Conservation (phyloP, 2,329 filamentous ascomycete genomes). For the Aureobasidium sp. region DNA sequence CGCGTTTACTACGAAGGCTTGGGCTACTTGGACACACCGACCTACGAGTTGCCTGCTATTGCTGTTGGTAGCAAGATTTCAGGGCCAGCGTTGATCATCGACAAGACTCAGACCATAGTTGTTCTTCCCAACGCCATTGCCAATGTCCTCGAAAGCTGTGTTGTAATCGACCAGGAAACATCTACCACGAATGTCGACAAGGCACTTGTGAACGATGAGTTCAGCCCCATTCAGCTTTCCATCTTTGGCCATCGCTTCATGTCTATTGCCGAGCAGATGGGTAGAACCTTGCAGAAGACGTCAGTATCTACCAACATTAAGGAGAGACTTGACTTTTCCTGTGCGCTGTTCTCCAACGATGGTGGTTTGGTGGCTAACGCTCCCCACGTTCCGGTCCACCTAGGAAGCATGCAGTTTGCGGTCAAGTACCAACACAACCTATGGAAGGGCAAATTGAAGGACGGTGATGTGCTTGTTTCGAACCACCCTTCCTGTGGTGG, state of each 20-base stretch:
- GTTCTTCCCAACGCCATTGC: slow-evolving; percentile 31
- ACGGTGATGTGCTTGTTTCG: slow-evolving; percentile 22
- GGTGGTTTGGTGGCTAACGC: slow-evolving; percentile 36
- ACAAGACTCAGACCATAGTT: slow-evolving; percentile 39
- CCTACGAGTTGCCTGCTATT: slow-evolving; percentile 20
- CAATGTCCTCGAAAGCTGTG: slow-evolving; percentile 28
- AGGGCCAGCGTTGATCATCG: slow-evolving; percentile 27
- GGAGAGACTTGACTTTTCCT: slow-evolving; percentile 36
- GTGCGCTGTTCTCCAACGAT: slow-evolving; percentile 34
- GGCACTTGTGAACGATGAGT: slow-evolving; percentile 18
- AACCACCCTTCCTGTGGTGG: slow-evolving; percentile 23
- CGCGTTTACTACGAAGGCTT: slow-evolving; percentile 20
- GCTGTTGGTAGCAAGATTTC: slow-evolving; percentile 16
- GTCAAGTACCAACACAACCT: slow-evolving; percentile 22
- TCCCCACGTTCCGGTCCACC: slow-evolving; percentile 34
- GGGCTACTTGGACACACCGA: slow-evolving; percentile 17
- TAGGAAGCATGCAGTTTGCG: slow-evolving; percentile 25
- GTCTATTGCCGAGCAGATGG: slow-evolving; percentile 53
- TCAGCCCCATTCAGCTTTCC: slow-evolving; percentile 45
- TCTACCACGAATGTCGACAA: slow-evolving; percentile 8
- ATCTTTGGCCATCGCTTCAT: slow-evolving; percentile 51
- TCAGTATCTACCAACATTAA: slow-evolving; percentile 43
- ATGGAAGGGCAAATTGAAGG: slow-evolving; percentile 16
- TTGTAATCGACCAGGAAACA: slow-evolving; percentile 29
- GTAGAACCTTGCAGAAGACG: slow-evolving; percentile 47